Base-by-base conservation (phyloP, 805 yeast genomes). In the Metahyphopichia silvanorum region DNA sequence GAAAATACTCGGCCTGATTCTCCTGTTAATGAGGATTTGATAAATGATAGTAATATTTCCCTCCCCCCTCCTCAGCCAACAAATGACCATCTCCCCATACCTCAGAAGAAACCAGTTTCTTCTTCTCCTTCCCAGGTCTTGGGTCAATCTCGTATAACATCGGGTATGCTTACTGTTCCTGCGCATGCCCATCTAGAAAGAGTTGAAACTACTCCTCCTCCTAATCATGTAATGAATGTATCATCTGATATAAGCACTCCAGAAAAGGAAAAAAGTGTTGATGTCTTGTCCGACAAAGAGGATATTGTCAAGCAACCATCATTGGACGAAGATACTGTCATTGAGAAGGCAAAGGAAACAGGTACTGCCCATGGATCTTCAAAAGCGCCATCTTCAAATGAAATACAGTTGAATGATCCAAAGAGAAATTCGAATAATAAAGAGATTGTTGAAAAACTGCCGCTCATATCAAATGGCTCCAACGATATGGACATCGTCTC, bases 131-230 rank as follows among this genome's bases (percentile, higher is more conserved):
- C 20, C 21, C 29, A 34, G n/a, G 12, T 31, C 13, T 35, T 37
- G 15, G 49, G 46, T 8, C 39, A 35, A 9, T 38, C 40, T 15
- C 45, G 70, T 17, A 62, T 66, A 21, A 66, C 71, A 7, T 63
- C 69, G 1, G 72, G 72, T 4, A 66, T 66, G 72, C 49, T 66
- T 18, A 51, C 41, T 21, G 46, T 53, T 12, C 71, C 71, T 1
- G 43, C 51, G 7, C 60, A 54, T 22, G 36, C 61, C 1, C 55
- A 48, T 33, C 29, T 52, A n/a, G 60, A 54, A 16, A 43, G 42
- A 11, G 44, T 43, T 16, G 49, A 44, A 12, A 48, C 29, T 26
- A 11, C 22, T 21, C n/a, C n/a, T n/a, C n/a, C n/a, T 18, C n/a
- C 29, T 16, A 26, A 25, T 11, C 10, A 11, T n/a, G n/a, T n/a